Evolutionary conservation across 352 stramenopile genomes (phyloP).

Genomic region (Thalassiosira exigua): DNA sequence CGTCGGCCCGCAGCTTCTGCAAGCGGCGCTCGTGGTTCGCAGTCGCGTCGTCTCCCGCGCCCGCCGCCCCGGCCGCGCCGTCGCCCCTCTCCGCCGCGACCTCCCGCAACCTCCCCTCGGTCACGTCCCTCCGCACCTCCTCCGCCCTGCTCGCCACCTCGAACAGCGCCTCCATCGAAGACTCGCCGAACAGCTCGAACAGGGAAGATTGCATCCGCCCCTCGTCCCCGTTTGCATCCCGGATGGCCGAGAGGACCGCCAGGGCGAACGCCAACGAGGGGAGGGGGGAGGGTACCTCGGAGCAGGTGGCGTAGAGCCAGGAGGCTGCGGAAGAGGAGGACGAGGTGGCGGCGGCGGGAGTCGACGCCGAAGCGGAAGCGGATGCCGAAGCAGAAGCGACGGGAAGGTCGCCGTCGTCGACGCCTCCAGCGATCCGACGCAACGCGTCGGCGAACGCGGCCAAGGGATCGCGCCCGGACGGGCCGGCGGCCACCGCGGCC

Average conservation of each 20-base stretch:
- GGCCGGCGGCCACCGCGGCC: neutral
- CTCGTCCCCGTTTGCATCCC: constrained; percentile 37
- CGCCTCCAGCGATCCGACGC: constrained; percentile 15
- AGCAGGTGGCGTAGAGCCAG: constrained; percentile 57
- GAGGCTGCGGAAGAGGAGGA: neutral
- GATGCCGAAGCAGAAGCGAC: neutral
- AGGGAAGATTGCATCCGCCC: constrained; percentile 71
- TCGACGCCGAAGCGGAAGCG: neutral
- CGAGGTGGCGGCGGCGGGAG: neutral
- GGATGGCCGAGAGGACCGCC: constrained; percentile 38
- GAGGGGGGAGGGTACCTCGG: constrained; percentile 24
- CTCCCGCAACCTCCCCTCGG: constrained; percentile 30
- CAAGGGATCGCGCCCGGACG: neutral
- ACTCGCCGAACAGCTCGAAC: constrained; percentile 78
- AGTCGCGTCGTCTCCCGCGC: neutral
- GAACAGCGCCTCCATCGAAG: constrained; percentile 75
- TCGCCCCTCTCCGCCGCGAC: constrained; percentile 15
- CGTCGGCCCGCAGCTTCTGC: constrained; percentile 65
- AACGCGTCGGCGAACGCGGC: constrained; percentile 35
- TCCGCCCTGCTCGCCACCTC: constrained; percentile 59
- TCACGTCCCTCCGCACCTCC: constrained; percentile 56
- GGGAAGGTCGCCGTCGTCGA: neutral
- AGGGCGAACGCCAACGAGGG: constrained; percentile 29
- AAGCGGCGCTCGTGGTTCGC: constrained; percentile 49
- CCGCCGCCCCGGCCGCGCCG: neutral